Evolutionary conservation across 768 basidiomycete species (phyloP).

Genomic region (Tricholoma hemisulphureum): DNA sequence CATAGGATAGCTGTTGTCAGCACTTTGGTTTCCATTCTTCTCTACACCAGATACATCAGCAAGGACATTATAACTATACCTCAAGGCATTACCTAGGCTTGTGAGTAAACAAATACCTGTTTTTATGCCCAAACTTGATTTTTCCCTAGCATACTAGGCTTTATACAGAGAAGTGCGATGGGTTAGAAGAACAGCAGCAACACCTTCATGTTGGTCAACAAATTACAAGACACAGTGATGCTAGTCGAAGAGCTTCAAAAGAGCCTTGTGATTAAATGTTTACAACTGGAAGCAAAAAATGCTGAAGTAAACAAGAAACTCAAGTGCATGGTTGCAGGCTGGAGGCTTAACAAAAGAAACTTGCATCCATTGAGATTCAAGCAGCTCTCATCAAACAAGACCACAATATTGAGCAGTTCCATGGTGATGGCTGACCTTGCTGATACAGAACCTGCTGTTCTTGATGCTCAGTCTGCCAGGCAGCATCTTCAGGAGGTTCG

Average conservation of each 20-base stretch:
- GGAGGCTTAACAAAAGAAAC: constrained; percentile 97
- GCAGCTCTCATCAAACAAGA: constrained; percentile 92
- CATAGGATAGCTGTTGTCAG: constrained; percentile 93
- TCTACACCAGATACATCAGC: constrained; percentile 85
- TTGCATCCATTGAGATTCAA: constrained; percentile 94
- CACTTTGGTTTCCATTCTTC: constrained; percentile 90
- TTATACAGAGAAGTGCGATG: constrained; percentile 94
- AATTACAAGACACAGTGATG: constrained; percentile 90
- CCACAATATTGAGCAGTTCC: constrained; percentile 75
- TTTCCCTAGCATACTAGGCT: constrained; percentile 80
- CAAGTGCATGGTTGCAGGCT: constrained; percentile 95
- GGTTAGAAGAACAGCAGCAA: constrained; percentile 98
- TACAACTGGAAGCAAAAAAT: constrained; percentile 90
- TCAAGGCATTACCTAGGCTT: constrained; percentile 98
- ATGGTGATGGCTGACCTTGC: constrained; percentile 95
- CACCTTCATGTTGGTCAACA: constrained; percentile 98
- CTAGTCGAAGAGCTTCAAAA: constrained; percentile 96
- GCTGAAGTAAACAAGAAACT: constrained; percentile 96
- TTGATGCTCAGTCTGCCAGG: constrained; percentile 91
- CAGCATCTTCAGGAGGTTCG: constrained; percentile 97
- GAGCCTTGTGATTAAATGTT: constrained; percentile 90
- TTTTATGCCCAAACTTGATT: constrained; percentile 7
- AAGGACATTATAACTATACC: constrained; percentile 96
- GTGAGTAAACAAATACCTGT: constrained; percentile 50
- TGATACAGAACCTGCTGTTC: constrained; percentile 95